phyloP scores from a whole-genome alignment of 2,329 filamentous ascomycete genomes.

The Lecanoromycetidae sp. region DNA sequence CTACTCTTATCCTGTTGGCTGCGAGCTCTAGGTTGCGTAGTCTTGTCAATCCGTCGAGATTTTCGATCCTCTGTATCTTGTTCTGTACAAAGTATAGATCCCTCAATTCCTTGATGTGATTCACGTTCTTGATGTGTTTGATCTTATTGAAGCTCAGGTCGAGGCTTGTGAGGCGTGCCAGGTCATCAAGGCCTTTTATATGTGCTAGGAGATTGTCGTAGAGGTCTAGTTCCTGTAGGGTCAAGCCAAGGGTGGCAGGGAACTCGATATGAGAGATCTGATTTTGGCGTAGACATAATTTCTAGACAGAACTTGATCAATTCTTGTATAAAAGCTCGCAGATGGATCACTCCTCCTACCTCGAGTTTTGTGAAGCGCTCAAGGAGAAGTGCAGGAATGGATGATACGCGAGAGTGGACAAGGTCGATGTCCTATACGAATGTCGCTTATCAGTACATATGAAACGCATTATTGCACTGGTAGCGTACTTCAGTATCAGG shows the following conservation, averaged over 20 bases:
- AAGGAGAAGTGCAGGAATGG: conserved; percentile 65
- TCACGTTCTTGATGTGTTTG: conserved; percentile 88
- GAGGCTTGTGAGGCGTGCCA: conserved; percentile 63
- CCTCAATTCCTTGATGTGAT: conserved; percentile 61
- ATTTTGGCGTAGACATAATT: conserved; percentile 88
- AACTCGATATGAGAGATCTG: conserved; percentile 70
- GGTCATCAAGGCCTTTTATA: conserved; percentile 67
- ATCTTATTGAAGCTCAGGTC: conserved; percentile 99
- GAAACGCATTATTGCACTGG: background rate
- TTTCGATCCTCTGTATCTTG: conserved; percentile 80
- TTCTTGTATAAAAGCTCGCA: background rate
- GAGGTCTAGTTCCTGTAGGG: conserved; percentile 73
- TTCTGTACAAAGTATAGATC: conserved; percentile 93
- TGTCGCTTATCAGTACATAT: conserved; percentile 13
- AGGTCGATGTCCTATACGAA: conserved; percentile 65
- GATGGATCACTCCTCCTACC: no score
- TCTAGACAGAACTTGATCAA: conserved; percentile 27
- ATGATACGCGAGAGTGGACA: conserved; percentile 72
- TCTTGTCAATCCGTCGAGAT: conserved; percentile 59
- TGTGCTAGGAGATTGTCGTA: conserved; percentile 94
- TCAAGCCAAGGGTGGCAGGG: conserved; percentile 51
- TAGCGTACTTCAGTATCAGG: conserved; percentile 38
- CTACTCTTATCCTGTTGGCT: conserved; percentile 70
- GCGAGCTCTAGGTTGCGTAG: conserved; percentile 80
- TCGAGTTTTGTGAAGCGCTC: conserved; percentile 67